Conservation (phyloP, 257 asterid species). For the Solanum tacnaense region DNA sequence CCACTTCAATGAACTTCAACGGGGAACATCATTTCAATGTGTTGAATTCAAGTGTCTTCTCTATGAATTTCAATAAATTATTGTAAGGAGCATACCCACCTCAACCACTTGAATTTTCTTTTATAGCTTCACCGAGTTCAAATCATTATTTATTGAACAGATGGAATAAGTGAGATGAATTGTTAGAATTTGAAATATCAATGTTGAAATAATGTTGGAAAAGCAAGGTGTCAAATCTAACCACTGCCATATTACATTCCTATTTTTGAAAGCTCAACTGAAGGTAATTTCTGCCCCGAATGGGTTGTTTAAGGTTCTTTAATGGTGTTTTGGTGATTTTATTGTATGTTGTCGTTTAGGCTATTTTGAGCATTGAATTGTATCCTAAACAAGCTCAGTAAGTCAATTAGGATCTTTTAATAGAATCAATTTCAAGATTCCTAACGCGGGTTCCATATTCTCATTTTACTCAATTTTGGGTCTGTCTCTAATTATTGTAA, state of each 20-base stretch:
- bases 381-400: not conserved
- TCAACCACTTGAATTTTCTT: not conserved
- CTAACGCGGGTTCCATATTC: accelerated
- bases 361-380: no score
- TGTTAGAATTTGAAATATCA: no score
- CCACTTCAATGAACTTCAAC: accelerated
- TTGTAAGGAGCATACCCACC: not conserved
- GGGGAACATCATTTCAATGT: not conserved
- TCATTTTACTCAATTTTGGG: not conserved
- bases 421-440: no score
- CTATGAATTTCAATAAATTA: not conserved
- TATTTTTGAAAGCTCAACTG: not conserved
- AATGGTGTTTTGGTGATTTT: not conserved
- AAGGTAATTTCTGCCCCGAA: no score
- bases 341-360: not conserved
- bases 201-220: not conserved
- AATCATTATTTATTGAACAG: no score
- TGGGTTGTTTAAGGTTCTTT: not conserved
- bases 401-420: not conserved
- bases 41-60: not conserved
- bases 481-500: not conserved
- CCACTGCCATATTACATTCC: not conserved
- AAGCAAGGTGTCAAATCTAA: not conserved
- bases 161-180: not conserved
- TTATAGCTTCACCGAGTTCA: not conserved